Conservation (phyloP, 345 rosid genomes). For the Eucalyptus caleyi region DNA sequence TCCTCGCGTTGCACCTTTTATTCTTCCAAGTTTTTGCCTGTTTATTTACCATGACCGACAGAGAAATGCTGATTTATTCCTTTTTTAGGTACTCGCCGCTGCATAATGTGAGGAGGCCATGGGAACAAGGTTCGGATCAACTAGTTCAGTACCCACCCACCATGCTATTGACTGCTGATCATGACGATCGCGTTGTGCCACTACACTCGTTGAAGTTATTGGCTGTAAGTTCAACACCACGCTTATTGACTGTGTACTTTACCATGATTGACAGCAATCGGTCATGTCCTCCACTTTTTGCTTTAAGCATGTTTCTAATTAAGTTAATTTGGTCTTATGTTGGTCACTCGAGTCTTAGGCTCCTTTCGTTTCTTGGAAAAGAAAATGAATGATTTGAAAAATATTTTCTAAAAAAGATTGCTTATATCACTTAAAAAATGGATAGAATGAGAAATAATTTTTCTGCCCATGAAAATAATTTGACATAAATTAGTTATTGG, state of each 20-base stretch:
- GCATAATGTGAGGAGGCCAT: conserved; percentile 90
- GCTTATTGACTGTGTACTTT: not conserved
- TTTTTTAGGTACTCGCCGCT: conserved; percentile 75
- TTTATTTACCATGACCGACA: not conserved
- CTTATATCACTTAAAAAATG: not conserved
- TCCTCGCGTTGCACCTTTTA: not conserved
- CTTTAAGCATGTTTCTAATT: not conserved
- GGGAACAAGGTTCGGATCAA: conserved; percentile 43
- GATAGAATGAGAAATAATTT: not conserved
- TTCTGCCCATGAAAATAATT: too few species aligned
- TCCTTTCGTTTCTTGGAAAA: too few species aligned
- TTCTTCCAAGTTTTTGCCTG: not conserved
- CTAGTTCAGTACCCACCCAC: conserved; percentile 72
- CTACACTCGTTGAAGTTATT: conserved; percentile 72
- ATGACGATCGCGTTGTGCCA: conserved; percentile 91
- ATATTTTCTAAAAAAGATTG: too few species aligned
- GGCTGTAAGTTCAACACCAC: conserved; percentile 42
- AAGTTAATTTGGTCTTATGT: not conserved
- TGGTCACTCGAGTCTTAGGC: not conserved
- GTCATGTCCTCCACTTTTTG: not conserved
- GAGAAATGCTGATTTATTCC: not conserved
- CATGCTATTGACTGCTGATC: conserved; percentile 93
- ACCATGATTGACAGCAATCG: not conserved
- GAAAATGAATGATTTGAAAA: too few species aligned
- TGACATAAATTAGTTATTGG: not conserved